phyloP scores from a whole-genome alignment of 768 basidiomycete species.

The Leccinellum rugosiceps region DNA sequence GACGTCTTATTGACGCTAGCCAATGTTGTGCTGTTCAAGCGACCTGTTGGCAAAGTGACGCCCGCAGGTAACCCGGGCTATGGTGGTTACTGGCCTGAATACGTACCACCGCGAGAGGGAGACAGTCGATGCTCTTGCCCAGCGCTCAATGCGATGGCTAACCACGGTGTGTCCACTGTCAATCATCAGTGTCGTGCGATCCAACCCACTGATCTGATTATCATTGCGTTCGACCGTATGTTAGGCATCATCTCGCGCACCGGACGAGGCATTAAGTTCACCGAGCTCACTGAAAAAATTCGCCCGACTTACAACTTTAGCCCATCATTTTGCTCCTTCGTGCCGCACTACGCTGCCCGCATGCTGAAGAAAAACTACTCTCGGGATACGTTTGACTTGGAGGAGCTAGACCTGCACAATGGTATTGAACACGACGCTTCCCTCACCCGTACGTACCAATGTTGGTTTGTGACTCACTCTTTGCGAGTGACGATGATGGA shows the following conservation, averaged over 20 bases:
- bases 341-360: constrained; percentile 56
- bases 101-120: constrained; percentile 49
- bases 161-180: constrained; percentile 58
- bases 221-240: neutral
- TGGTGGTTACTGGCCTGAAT: constrained; percentile 73
- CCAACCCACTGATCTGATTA: neutral
- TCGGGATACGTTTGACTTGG: constrained; percentile 58
- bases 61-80: constrained; percentile 53
- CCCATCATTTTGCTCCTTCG: constrained; percentile 63
- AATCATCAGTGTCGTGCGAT: no score
- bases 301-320: constrained; percentile 67
- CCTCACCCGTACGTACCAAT: constrained; percentile 28
- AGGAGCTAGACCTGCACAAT: constrained; percentile 70
- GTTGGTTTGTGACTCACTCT: neutral
- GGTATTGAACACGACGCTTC: constrained; percentile 42
- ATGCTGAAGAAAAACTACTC: constrained; percentile 55
- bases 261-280: constrained; percentile 70
- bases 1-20: constrained; percentile 19
- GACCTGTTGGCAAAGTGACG: constrained; percentile 49
- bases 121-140: constrained; percentile 77
- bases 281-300: constrained; percentile 40
- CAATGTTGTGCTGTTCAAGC: constrained; percentile 20
- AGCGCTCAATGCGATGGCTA: constrained; percentile 76
- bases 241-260: constrained; percentile 49
- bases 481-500: neutral